Conservation (phyloP, 495 filamentous ascomycete species). For the Penicillium cinerascens region DNA sequence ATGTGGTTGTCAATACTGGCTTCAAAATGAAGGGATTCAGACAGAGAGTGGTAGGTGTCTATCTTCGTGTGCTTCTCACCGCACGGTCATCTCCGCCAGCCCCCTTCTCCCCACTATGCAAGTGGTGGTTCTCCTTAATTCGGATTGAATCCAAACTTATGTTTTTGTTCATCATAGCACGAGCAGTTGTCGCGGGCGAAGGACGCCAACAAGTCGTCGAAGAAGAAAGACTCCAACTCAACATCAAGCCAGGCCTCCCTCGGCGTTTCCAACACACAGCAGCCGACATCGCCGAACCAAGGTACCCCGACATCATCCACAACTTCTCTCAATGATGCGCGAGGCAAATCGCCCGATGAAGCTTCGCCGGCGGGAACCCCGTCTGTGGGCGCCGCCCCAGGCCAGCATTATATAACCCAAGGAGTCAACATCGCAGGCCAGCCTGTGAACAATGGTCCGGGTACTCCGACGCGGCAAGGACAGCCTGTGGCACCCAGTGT, state of each 20-base stretch:
- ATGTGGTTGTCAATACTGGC: slow-evolving; percentile 35
- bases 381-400: slow-evolving; percentile 24
- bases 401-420: slow-evolving; percentile 33
- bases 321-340: slow-evolving; percentile 77
- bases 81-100: slow-evolving; percentile 15
- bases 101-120: slow-evolving; percentile 14
- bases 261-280: slow-evolving; percentile 48
- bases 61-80: slow-evolving; percentile 13
- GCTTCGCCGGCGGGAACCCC: slow-evolving; percentile 43
- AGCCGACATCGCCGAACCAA: slow-evolving; percentile 59
- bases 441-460: slow-evolving; percentile 55
- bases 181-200: slow-evolving; percentile 94
- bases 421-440: slow-evolving; percentile 34
- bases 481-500: slow-evolving; percentile 77
- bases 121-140: slow-evolving; percentile 6
- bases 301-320: slow-evolving; percentile 80
- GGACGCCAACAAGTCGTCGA: slow-evolving; percentile 87
- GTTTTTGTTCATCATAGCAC: slow-evolving; percentile 48
- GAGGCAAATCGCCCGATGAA: slow-evolving; percentile 75
- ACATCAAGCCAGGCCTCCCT: slow-evolving; percentile 51
- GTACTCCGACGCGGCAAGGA: slow-evolving; percentile 66
- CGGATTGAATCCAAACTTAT: slow-evolving; percentile 21
- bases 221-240: slow-evolving; percentile 84
- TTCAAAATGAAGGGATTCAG: slow-evolving; percentile 94
- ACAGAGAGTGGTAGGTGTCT: slow-evolving; percentile 86